Evolutionary conservation across 2,329 filamentous ascomycete genomes (phyloP), one percentile per base, ranked within the genome.

Genomic region (Fusarium albidum): DNA sequence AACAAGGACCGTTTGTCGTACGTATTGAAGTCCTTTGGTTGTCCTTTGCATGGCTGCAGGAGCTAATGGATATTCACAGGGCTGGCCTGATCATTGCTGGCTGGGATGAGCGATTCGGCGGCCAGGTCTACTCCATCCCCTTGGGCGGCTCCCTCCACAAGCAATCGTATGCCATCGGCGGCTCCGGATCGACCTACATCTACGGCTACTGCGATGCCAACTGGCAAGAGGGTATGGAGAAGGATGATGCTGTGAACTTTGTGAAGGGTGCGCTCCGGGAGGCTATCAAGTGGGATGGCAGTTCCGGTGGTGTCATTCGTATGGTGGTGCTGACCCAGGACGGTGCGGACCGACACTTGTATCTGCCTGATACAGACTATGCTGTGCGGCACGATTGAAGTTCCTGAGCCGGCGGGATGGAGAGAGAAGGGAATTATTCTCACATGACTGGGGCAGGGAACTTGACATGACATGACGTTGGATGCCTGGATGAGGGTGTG

Each of bases 201-300:
- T 99, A 98, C 81, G 95, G 95, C 68, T 98, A 96, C 82, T 98
- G 93, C 73, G 94, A 99, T 73, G 88, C 92, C 52, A 86, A 99
- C 82, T 99, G 95, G 95, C 87, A 82, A 74, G 95, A 98, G 77
- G 86, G 86, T 63, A 98, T 99, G 93, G 91, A 89, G 46, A 92
- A 98, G 81, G 82, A 86, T 49, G 93, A 96, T 58, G 95, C 95
- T 1, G 87, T 99, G 62, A 77, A 87, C 33, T 99, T 99, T 69
- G 95, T 99, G 73, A 97, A 96, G 80, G 89, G 87, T 40, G 88
- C 95, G 27, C 80, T 99, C 71, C 81, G 86, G 69, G 94, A 99
- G 82, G 95, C 95, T 13, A 98, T 99, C 83, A 96, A 96, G 79
- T 99, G 95, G 95, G 95, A 99, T 73, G 95, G 95, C 61, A 97